phyloP scores from a whole-genome alignment of 331 rosid genomes.

The Cydonia oblonga region DNA sequence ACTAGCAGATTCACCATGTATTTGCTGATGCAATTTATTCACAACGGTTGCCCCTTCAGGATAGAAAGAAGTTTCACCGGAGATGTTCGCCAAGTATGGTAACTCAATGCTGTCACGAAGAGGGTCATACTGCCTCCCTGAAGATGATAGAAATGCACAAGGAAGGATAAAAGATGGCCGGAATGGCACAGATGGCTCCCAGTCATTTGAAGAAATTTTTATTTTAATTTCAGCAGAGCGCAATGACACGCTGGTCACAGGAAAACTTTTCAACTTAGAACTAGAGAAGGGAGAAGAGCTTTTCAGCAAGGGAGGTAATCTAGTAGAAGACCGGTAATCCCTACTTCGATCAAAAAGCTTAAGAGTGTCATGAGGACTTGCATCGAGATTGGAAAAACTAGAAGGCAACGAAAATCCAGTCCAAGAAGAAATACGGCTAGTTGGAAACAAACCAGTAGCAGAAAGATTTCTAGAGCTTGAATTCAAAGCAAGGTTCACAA shows the following conservation, averaged over 20 bases:
- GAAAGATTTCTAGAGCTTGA: conserved; percentile 16
- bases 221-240: conserved; percentile 30
- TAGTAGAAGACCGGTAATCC: conserved; percentile 24
- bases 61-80: conserved; percentile 43
- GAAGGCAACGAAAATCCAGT: conserved; percentile 29
- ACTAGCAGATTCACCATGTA: conserved; percentile 32
- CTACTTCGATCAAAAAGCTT: conserved; percentile 26
- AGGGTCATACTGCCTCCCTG: conserved; percentile 59
- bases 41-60: conserved; percentile 34
- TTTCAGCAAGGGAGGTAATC: conserved; percentile 24
- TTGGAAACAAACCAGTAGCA: conserved; percentile 19
- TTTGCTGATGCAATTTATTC: conserved; percentile 23
- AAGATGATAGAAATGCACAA: conserved; percentile 30
- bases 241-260: conserved; percentile 24
- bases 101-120: conserved; percentile 60
- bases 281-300: conserved; percentile 32
- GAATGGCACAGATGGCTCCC: conserved; percentile 96
- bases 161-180: conserved; percentile 72
- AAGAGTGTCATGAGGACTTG: conserved; percentile 20
- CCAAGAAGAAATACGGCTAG: conserved; percentile 26
- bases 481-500: conserved; percentile 20
- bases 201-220: conserved; percentile 41
- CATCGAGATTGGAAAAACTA: conserved; percentile 23
- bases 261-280: conserved; percentile 32
- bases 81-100: conserved; percentile 53